Base-by-base conservation (phyloP, 2,329 filamentous ascomycete species). In the Trichophyton mentagrophytes region DNA sequence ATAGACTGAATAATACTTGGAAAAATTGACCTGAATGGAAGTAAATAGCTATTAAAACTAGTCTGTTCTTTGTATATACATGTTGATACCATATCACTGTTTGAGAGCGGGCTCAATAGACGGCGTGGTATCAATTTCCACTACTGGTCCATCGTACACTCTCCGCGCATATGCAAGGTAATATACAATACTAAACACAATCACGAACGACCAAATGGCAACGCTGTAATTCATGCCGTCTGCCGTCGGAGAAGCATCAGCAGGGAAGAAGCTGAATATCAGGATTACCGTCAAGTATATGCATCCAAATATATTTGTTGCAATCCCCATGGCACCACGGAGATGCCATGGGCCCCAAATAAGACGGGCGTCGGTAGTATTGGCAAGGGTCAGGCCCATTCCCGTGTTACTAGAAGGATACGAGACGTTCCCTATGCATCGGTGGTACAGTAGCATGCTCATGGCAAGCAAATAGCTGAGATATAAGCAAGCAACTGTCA, bases 391-490 rank as follows among this genome's bases (percentile, higher is more conserved):
- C 6, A 4, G 27, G 27, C 51, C 51, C 59, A 44, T 65, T 58
- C 11, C 64, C 8, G 61, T 53, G 33, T 60, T 65, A 53, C 61
- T 63, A 53, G 62, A 67, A 60, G 61, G 53, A 57, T 53, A 61
- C 15, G 60, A 40, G 25, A 69, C 67, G 44, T 56, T 59, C 11
- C 69, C 69, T 2, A 68, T 65, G n/a, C 73, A 63, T n/a, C 75
- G 71, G 15, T 74, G 72, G 59, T 72, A 71, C 30, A 79, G 68
- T 15, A 80, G 67, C 51, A 77, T 74, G n/a, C 70, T 63, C 53
- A 78, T 73, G 36, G 75, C 75, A 58, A 81, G 72, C 59, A 82
- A 74, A 65, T 82, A 82, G 17, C 78, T 79, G 20, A 75, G 75
- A 57, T 82, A 77, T 15, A 82, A 73, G 1, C 78, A 76, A 38